Evolutionary conservation across 2,329 filamentous ascomycete genomes (phyloP), one percentile per base, ranked within the genome.

Genomic region (Calonectria henricotiae): DNA sequence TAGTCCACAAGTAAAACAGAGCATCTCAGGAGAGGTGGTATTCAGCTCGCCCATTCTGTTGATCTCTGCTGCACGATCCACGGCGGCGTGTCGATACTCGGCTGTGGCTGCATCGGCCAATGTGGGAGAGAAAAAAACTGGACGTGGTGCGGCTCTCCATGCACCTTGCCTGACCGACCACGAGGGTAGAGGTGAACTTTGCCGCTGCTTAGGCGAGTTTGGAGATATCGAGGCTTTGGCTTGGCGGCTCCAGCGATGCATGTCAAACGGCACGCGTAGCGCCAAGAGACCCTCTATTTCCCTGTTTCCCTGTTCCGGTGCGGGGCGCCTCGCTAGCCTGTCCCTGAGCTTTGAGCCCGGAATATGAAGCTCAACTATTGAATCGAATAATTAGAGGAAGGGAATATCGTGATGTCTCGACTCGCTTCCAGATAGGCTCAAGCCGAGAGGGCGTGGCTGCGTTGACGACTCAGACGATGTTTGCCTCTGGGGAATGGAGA

Each of bases 291-390:
- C 60, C 55, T 60, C 64, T 62, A 47, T 62, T 46, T 25, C 13
- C 51, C 41, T 65, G 15, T 62, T 46, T 25, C 13, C 51, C 41
- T 65, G 15, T 61, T 37, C n/a, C 35, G 58, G 43, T 62, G 68
- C 70, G 72, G 68, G 68, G 72, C 72, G 62, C 44, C 54, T 73
- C 49, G 44, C 65, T 73, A 73, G 71, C 43, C 62, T 54, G 68
- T 73, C 43, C 72, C 73, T 75, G 66, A 75, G 68, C 70, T 73
- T 73, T 74, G 72, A 74, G 73, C 68, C 69, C 70, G 72, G 73
- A 69, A 70, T 67, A 65, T 71, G 44, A 74, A 74, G 70, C 67
- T 69, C 43, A 66, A 64, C 62, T 65, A 27, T 37, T 32, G 64
- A 64, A 43, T 49, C 39, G 51, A 62, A 67, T 58, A 60, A 70